These are phyloP conservation scores for Cercophora sp. DNA, from an alignment of 495 filamentous ascomycete species.

Conservation along the genomic window DNA sequence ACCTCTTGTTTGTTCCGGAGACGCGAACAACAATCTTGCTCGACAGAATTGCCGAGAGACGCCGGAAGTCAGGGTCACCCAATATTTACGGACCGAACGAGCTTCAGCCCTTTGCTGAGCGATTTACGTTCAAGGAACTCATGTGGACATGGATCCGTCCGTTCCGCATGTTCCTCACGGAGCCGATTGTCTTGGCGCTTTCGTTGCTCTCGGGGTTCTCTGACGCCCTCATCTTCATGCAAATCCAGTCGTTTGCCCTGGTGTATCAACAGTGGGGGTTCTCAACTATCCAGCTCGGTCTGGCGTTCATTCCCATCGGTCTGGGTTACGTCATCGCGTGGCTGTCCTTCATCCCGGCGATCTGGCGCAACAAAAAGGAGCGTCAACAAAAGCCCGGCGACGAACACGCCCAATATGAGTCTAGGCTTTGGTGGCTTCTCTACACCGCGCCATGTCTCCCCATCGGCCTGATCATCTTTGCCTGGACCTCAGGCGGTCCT, in stretches of 20 bases:
- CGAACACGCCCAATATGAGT: conserved; percentile 59
- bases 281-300: conserved; percentile 48
- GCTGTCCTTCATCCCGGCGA: conserved; percentile 59
- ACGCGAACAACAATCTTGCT: conserved; percentile 65
- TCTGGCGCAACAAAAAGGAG: conserved; percentile 52
- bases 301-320: conserved; percentile 61
- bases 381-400: conserved; percentile 50
- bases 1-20: conserved; percentile 65
- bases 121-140: conserved; percentile 53
- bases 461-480: conserved; percentile 67
- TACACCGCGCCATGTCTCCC: conserved; percentile 62
- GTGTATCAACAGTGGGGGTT: conserved; percentile 67
- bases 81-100: conserved; percentile 64
- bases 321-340: conserved; percentile 65
- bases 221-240: conserved; percentile 79
- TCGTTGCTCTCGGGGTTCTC: conserved; percentile 72
- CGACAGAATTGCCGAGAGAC: conserved; percentile 62
- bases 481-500: conserved; percentile 61
- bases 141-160: conserved; percentile 63
- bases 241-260: conserved; percentile 62
- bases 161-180: conserved; percentile 73
- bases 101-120: conserved; percentile 44
- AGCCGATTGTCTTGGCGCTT: conserved; percentile 69
- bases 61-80: conserved; percentile 53
- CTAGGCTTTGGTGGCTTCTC: conserved; percentile 54